These are phyloP conservation scores for Colletotrichum falcatum DNA, from an alignment of 2,329 filamentous ascomycete genomes.

Conservation along the genomic window DNA sequence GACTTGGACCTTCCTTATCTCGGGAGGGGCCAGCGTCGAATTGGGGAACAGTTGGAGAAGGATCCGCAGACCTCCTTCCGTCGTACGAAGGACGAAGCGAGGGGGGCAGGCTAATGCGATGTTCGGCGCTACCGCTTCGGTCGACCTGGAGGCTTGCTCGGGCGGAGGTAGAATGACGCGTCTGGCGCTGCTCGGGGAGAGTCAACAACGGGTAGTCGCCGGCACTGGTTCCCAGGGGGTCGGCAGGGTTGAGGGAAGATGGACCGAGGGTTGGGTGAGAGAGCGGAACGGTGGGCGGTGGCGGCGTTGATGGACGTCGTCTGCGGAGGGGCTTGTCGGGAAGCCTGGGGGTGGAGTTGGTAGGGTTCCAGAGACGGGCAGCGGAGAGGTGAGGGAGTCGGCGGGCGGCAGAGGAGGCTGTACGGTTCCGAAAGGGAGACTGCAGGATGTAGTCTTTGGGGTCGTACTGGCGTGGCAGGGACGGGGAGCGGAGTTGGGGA, in stretches of 20 bases:
- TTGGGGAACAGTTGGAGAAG: slow-evolving; percentile 46
- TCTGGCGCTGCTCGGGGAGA: slow-evolving; percentile 62
- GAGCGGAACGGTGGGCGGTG: slow-evolving; percentile 64
- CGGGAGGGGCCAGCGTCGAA: slow-evolving; percentile 38
- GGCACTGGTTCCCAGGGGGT: slow-evolving; percentile 54
- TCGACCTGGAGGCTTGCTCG: slow-evolving; percentile 66
- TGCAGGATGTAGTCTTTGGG: slow-evolving; percentile 45
- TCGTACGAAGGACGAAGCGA: slow-evolving; percentile 68
- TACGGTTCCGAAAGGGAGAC: slow-evolving; percentile 60
- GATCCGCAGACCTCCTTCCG: slow-evolving; percentile 55
- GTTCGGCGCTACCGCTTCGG: slow-evolving; percentile 57
- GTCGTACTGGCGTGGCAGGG: slow-evolving; percentile 30
- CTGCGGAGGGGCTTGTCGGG: slow-evolving; percentile 49
- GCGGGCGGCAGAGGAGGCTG: slow-evolving; percentile 47
- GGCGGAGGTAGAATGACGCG: slow-evolving; percentile 56
- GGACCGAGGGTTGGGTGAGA: slow-evolving; percentile 57
- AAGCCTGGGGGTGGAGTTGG: slow-evolving; percentile 67
- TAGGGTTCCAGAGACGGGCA: slow-evolving; percentile 70
- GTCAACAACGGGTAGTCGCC: slow-evolving; percentile 65
- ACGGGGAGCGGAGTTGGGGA: slow-evolving; percentile 41
- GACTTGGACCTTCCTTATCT: slow-evolving; percentile 41
- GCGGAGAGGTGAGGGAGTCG: slow-evolving; percentile 57
- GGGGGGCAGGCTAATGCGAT: slow-evolving; percentile 64
- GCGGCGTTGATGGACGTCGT: slow-evolving; percentile 66
- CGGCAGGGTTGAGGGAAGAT: slow-evolving; percentile 51